Base-by-base conservation (phyloP, 164 flowering plant species). In the Paratinospora sagittata region DNA sequence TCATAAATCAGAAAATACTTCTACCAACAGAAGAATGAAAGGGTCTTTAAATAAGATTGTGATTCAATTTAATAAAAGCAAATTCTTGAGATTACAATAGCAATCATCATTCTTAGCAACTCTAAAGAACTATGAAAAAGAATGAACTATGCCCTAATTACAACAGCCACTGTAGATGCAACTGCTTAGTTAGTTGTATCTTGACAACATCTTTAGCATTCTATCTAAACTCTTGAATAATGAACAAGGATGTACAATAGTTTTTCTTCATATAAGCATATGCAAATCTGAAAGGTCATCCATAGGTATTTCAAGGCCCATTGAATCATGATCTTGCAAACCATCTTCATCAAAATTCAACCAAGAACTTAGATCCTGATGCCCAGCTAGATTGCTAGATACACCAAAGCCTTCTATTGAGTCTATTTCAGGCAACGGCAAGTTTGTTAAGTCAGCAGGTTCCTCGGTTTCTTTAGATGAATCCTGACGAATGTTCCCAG, bases 221-320 rank as follows among this genome's bases (percentile, higher is more conserved):
- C 70, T 71, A 68, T 74, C 82, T 73, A 67, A 79, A 75, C 66
- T 71, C 72, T 72, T 60, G 66, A 71, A 65, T 70, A 73, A 63
- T 67, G 76, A 75, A 74, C 66, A 77, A 69, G 71, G 77, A 81
- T 77, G 71, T 84, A 82, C 81, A 80, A 66, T 77, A 37, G 74
- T 34, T 64, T 24, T 33, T 74, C 78, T 65, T 82, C 78, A 86
- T 9, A 78, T 73, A 70, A 85, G 64, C 87, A 86, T 82, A 76
- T 82, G 82, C 73, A 88, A 73, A 8, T 84, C 87, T 9, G 87
- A 80, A 13, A 88, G 87, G 72, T 90, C 92, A 70, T 90, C 92
- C 95, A 90, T 84, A 34, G 95, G 95, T 73, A 87, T 85, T 47
- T 81, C 86, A 61, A 87, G 87, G 64, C 90, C 92, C 80, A 75